Percentiles rank a stretch among this genome's conserved stretches.
phyloP scores from a whole-genome alignment of 139 green algal species.

The Yamagishiella unicocca region DNA sequence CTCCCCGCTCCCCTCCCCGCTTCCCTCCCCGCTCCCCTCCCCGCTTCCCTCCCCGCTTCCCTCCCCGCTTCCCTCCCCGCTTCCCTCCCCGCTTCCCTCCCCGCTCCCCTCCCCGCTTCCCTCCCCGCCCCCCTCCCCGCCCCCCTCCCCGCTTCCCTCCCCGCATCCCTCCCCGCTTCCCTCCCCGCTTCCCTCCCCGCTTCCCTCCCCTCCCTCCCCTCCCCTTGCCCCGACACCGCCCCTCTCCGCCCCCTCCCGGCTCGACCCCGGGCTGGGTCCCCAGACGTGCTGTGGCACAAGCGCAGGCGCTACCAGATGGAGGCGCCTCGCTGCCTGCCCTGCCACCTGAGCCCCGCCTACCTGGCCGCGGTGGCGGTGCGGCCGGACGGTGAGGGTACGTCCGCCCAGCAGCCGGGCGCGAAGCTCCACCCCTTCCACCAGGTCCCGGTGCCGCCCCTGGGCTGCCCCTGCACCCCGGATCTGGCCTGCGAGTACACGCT shows the following conservation, averaged over 20 bases:
- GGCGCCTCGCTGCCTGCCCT: conserved; percentile 37
- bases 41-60: too few species aligned
- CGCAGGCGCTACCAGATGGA: conserved; percentile 20
- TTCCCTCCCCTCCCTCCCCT: not conserved
- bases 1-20: too few species aligned
- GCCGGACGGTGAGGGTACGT: not conserved
- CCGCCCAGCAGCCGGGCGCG: not conserved
- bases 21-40: too few species aligned
- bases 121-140: too few species aligned
- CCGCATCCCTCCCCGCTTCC: not conserved
- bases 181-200: not conserved
- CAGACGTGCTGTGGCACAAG: conserved; percentile 44
- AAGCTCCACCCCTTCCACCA: not conserved
- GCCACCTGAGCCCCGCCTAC: conserved; percentile 1
- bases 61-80: too few species aligned
- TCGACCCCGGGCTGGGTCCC: not conserved
- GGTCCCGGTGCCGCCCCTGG: conserved; percentile 3
- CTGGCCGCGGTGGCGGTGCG: not conserved
- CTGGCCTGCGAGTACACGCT: conserved; percentile 37
- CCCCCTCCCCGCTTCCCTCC: too few species aligned
- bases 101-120: too few species aligned
- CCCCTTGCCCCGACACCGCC: not conserved
- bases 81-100: too few species aligned
- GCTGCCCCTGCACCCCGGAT: conserved; percentile 38
- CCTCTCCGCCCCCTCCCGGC: too few species aligned